Conservation (phyloP, 2,329 filamentous ascomycete genomes). For the Fusarium sublunatum region DNA sequence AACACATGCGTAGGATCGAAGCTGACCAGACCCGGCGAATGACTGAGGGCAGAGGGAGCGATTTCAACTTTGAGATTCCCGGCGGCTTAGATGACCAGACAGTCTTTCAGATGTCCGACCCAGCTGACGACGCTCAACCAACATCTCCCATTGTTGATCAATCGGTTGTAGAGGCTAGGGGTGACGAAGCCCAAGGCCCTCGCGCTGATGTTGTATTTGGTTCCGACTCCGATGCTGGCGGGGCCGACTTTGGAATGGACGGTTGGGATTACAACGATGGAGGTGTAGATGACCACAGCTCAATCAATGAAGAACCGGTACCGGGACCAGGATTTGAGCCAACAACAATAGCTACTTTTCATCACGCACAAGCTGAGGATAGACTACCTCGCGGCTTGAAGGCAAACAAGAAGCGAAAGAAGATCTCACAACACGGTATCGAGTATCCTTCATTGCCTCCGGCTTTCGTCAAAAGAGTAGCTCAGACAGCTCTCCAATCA, state of each 20-base stretch:
- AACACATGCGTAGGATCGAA: conserved; percentile 49
- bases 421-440: conserved; percentile 75
- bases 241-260: conserved; percentile 29
- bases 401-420: conserved; percentile 54
- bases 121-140: conserved; percentile 43
- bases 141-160: conserved; percentile 45
- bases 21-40: conserved; percentile 55
- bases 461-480: conserved; percentile 78
- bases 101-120: conserved; percentile 61
- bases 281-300: conserved; percentile 42
- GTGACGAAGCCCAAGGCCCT: conserved; percentile 28
- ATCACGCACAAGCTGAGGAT: conserved; percentile 19
- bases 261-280: conserved; percentile 33
- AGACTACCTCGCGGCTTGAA: conserved; percentile 33
- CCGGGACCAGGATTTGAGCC: conserved; percentile 22
- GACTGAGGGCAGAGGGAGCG: conserved; percentile 59
- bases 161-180: conserved; percentile 36
- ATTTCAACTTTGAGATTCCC: conserved; percentile 64
- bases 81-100: conserved; percentile 61
- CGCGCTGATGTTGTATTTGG: conserved; percentile 21
- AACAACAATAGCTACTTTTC: conserved; percentile 11
- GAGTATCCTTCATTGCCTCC: conserved; percentile 80
- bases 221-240: conserved; percentile 40
- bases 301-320: conserved; percentile 36
- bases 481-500: conserved; percentile 76